Conservation (phyloP, 2,329 filamentous ascomycete genomes). For the Phaeomoniella chlamydospora region DNA sequence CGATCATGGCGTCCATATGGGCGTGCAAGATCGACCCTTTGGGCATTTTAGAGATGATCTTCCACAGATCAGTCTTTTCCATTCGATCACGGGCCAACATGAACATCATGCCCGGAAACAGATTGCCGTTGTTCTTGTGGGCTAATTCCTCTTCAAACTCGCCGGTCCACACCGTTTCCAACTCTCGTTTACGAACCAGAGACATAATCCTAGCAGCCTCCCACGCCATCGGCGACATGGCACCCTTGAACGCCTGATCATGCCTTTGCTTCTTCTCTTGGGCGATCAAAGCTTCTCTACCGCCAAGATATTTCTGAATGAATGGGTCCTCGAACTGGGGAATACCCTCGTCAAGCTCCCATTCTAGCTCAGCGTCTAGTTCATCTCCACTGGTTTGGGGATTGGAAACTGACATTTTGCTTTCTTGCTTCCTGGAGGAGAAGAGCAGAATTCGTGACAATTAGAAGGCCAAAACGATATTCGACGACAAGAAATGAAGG, state of each 20-base stretch:
- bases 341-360: constrained; percentile 25
- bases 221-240: constrained; percentile 63
- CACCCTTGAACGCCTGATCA: constrained; percentile 57
- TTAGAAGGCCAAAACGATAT: too few relatives aligned
- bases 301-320: constrained; percentile 66
- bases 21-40: constrained; percentile 80
- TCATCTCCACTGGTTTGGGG: not conserved
- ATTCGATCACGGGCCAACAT: constrained; percentile 71
- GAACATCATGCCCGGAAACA: constrained; percentile 92
- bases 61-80: constrained; percentile 73
- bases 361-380: constrained; percentile 12
- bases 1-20: constrained; percentile 82
- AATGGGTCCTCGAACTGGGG: constrained; percentile 52
- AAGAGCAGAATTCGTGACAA: not conserved
- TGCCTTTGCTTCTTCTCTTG: constrained; percentile 74
- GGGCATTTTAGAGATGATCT: constrained; percentile 71
- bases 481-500: too few relatives aligned
- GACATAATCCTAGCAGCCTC: constrained; percentile 69
- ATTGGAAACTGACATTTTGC: not conserved
- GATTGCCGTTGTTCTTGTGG: constrained; percentile 42
- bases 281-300: constrained; percentile 59
- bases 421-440: not conserved
- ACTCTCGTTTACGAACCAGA: constrained; percentile 65
- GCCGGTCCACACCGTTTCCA: constrained; percentile 60
- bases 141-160: constrained; percentile 57